Conservation (phyloP, 2,329 filamentous ascomycete genomes). For the Fusarium hainanense region DNA sequence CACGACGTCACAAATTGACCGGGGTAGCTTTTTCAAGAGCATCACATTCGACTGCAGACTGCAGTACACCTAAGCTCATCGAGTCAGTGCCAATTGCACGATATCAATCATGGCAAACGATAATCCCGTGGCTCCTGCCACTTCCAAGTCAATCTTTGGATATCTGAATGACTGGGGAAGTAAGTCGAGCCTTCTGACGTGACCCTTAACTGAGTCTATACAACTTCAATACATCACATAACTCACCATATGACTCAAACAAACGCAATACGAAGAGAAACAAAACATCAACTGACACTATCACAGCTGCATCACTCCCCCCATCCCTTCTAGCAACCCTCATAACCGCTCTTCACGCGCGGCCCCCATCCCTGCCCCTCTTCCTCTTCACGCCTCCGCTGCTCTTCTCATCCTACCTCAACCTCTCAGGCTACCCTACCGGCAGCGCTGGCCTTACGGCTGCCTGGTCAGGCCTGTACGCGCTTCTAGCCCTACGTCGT, state of each 20-base stretch:
- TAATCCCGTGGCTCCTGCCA: conserved; percentile 22
- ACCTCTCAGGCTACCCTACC: conserved; percentile 68
- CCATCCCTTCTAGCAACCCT: conserved; percentile 67
- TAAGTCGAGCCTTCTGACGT: conserved; percentile 50
- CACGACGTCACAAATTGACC: conserved; percentile 36
- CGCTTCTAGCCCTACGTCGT: conserved; percentile 63
- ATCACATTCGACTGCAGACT: conserved; percentile 25
- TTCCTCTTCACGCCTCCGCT: conserved; percentile 64
- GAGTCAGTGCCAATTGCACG: conserved; percentile 9
- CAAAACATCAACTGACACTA: conserved; percentile 9
- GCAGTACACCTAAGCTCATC: conserved; percentile 21
- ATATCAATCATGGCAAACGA: conserved; percentile 47
- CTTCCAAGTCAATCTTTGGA: conserved; percentile 49
- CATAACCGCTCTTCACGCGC: conserved; percentile 65
- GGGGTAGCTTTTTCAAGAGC: conserved; percentile 29
- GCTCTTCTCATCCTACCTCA: conserved; percentile 68
- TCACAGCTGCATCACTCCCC: conserved; percentile 63
- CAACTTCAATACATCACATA: conserved; percentile 9
- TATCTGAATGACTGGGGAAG: conserved; percentile 61
- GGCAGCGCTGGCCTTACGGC: conserved; percentile 67
- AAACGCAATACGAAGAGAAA: neutral
- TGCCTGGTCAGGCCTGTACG: conserved; percentile 68
- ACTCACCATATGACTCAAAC: conserved; percentile 2
- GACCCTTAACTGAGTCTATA: conserved; percentile 6
- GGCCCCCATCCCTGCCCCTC: conserved; percentile 64